A percentile compares a stretch with the other conserved stretches of the same genome.
Evolutionary conservation across 208 protist species (phyloP).

Genomic region (Leptomonas seymouri): DNA sequence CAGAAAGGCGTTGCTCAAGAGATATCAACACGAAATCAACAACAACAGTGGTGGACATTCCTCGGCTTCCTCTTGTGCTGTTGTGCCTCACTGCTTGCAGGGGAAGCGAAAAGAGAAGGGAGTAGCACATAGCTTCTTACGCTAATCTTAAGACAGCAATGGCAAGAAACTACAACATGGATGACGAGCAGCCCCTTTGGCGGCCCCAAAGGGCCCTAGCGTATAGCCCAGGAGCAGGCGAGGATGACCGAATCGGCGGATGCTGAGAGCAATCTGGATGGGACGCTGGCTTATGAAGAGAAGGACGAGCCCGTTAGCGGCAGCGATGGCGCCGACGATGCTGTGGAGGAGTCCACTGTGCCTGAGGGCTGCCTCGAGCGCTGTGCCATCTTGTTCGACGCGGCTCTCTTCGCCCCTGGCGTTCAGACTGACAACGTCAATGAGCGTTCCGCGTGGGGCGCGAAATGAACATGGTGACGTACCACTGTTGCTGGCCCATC

Average conservation of each 20-base stretch:
- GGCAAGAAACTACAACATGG: too few species aligned
- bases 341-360: slow-evolving; percentile 11
- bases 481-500: slow-evolving; percentile 23
- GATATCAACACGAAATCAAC: too few species aligned
- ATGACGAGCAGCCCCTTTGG: slow-evolving; percentile 11
- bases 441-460: slow-evolving; percentile 31
- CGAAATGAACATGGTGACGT: slow-evolving; percentile 25
- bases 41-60: too few species aligned
- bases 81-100: background rate
- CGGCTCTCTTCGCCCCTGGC: slow-evolving; percentile 21
- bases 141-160: slow-evolving; percentile 11
- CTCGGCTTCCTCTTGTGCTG: too few species aligned
- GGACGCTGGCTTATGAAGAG: background rate
- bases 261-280: background rate
- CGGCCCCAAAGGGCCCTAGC: background rate
- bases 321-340: background rate
- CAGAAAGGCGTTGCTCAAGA: too few species aligned
- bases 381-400: slow-evolving; percentile 42
- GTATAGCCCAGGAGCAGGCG: background rate
- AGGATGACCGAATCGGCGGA: background rate
- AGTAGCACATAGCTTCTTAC: too few species aligned
- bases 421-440: background rate
- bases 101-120: background rate
- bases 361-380: slow-evolving; percentile 34
- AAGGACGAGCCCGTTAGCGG: slow-evolving; percentile 2